Evolutionary conservation across 352 stramenopile genomes (phyloP).

Genomic region (Globisporangium polare): DNA sequence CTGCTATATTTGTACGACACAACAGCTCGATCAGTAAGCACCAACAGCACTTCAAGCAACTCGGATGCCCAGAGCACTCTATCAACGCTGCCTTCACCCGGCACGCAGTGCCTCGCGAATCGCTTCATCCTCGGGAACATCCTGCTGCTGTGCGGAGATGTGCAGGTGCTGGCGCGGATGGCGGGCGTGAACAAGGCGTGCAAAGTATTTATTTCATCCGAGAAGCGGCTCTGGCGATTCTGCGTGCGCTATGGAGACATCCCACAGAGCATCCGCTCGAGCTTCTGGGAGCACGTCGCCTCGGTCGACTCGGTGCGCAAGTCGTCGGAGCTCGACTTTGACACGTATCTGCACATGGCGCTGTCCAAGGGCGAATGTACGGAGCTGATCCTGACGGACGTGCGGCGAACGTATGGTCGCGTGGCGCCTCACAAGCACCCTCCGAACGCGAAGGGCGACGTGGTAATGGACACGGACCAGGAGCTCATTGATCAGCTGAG

Average conservation of each 20-base stretch:
- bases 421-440: constrained; percentile 76
- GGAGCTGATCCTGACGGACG: constrained; percentile 82
- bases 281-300: constrained; percentile 70
- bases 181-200: constrained; percentile 53
- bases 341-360: constrained; percentile 83
- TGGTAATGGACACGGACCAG: constrained; percentile 50
- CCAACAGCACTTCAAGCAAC: constrained; percentile 15
- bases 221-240: constrained; percentile 72
- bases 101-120: constrained; percentile 48
- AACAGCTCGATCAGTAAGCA: constrained; percentile 19
- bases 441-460: constrained; percentile 46
- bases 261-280: constrained; percentile 45
- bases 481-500: constrained; percentile 74
- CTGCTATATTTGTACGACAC: background rate
- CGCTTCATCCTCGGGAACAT: constrained; percentile 74
- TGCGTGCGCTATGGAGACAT: constrained; percentile 78
- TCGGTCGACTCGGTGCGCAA: constrained; percentile 38
- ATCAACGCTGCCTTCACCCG: background rate
- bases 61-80: constrained; percentile 2
- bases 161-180: constrained; percentile 42
- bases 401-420: constrained; percentile 75
- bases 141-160: constrained; percentile 59
- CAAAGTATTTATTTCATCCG: constrained; percentile 57
- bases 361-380: constrained; percentile 81
- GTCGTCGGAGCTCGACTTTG: constrained; percentile 68